A percentile compares a stretch with the other conserved stretches of the same genome.
phyloP scores from a whole-genome alignment of 148 eudicot species.

The Mesembryanthemum crystallinum region DNA sequence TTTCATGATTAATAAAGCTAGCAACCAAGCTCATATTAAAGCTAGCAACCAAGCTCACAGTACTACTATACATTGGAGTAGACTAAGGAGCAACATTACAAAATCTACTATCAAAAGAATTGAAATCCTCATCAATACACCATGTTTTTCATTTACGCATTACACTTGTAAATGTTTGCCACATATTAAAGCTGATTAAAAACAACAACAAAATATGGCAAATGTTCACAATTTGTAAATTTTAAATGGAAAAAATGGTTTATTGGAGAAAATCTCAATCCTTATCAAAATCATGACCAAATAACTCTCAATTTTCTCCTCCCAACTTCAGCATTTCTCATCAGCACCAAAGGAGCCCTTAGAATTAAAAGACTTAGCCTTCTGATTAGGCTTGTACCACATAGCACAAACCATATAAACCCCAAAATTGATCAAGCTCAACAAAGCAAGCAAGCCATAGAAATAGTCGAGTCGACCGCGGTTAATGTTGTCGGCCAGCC shows the following conservation, averaged over 20 bases:
- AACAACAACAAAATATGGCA: too few species aligned
- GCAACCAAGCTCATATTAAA: background rate
- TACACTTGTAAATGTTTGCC: too few species aligned
- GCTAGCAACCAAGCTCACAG: too few species aligned
- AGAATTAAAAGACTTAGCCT: conserved; percentile 15
- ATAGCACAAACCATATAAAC: conserved; percentile 53
- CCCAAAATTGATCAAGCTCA: conserved; percentile 48
- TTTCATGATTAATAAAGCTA: background rate
- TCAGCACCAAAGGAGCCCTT: conserved; percentile 21
- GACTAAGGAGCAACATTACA: too few species aligned
- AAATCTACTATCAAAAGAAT: too few species aligned
- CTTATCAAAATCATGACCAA: background rate
- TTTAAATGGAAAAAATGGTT: too few species aligned
- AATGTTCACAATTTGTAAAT: too few species aligned
- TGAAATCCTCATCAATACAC: too few species aligned
- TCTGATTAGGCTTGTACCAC: conserved; percentile 51
- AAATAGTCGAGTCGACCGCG: conserved; percentile 64
- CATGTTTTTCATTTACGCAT: too few species aligned
- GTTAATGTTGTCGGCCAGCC: conserved; percentile 70
- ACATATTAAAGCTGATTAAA: too few species aligned
- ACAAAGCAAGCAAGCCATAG: conserved; percentile 48
- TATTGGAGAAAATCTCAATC: background rate
- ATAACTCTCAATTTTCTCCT: background rate
- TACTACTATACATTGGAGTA: background rate
- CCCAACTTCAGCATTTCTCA: conserved; percentile 37